Base-by-base conservation (phyloP, 2,329 filamentous ascomycete genomes). In the Aureobasidium sp. region DNA sequence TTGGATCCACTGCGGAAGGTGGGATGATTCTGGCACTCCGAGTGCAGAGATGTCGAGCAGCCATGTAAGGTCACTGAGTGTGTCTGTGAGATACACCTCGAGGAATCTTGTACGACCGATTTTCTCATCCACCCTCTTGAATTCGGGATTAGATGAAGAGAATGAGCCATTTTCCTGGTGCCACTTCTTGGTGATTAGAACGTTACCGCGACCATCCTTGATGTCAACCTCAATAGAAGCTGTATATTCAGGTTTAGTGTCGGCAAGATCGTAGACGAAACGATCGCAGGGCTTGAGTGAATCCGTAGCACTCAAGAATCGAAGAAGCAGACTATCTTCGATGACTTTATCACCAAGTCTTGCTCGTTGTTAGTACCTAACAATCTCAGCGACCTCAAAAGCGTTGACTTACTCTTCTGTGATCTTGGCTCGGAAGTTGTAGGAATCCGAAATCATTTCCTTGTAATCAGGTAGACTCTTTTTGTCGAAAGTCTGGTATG, bases 371-470 rank as follows among this genome's bases (percentile, higher is more conserved):
- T 36, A 65, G 68, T 53, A 25, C 22, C 22, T 25, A 62, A 8
- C 58, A 36, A 56, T 20, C 47, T 1, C 11, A 11, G 27, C 15
- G 11, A n/a, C 1, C 42, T 14, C 9, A 4, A 8, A 8, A 6
- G 22, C 12, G 2, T n/a, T 6, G 8, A 62, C 70, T 67, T 66
- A 73, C 72, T 73, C 72, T 64, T 70, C 64, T 2, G 71, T 73
- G 5, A 72, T 67, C 14, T 62, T 63, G 15, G 64, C 71, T 34
- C 37, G 62, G 53, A 73, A 72, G 52, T 70, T 69, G 9, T 53
- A 56, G 1, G 70, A 66, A 34, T 69, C 63, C n/a, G 63, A 31
- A 2, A 71, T 64, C 68, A 74, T 74, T 11, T 63, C 64, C 37
- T 68, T 63, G 47, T 74, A 76, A 2, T 74, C 70, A 9, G 66